Evolutionary conservation across 2,329 filamentous ascomycete genomes (phyloP).

Genomic region (Paraphoma chrysanthemicola): DNA sequence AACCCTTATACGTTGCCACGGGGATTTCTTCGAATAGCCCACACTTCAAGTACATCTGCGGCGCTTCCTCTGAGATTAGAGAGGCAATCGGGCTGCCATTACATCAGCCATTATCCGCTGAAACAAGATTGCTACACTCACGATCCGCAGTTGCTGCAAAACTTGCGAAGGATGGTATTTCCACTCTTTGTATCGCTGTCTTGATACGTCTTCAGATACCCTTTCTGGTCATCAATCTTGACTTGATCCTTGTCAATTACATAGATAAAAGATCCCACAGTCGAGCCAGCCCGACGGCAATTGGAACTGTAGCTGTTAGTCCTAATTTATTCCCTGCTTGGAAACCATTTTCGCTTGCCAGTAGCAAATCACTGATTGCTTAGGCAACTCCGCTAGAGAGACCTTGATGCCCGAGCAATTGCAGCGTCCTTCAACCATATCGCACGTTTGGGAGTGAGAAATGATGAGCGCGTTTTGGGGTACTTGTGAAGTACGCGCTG

Average conservation of each 20-base stretch:
- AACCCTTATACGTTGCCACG: conserved; percentile 18
- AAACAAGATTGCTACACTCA: background rate
- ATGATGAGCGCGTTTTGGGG: background rate
- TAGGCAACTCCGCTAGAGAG: conserved; percentile 25
- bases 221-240: conserved; percentile 26
- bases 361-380: conserved; percentile 35
- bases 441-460: background rate
- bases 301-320: conserved; percentile 27
- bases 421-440: conserved; percentile 37
- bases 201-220: conserved; percentile 30
- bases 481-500: background rate
- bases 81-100: conserved; percentile 28
- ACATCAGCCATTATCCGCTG: background rate
- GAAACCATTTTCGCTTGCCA: conserved; percentile 21
- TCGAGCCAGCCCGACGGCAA: conserved; percentile 35
- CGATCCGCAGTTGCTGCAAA: conserved; percentile 42
- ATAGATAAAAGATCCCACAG: conserved; percentile 30
- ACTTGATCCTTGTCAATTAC: conserved; percentile 25
- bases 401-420: conserved; percentile 41
- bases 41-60: conserved; percentile 31
- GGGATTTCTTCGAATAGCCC: conserved; percentile 35
- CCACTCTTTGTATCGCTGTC: conserved; percentile 37
- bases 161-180: conserved; percentile 33
- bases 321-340: background rate
- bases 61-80: conserved; percentile 15